Percentiles rank a stretch among this genome's conserved stretches.
Conservation (phyloP, 768 basidiomycete genomes). For the Suillus americanus region DNA sequence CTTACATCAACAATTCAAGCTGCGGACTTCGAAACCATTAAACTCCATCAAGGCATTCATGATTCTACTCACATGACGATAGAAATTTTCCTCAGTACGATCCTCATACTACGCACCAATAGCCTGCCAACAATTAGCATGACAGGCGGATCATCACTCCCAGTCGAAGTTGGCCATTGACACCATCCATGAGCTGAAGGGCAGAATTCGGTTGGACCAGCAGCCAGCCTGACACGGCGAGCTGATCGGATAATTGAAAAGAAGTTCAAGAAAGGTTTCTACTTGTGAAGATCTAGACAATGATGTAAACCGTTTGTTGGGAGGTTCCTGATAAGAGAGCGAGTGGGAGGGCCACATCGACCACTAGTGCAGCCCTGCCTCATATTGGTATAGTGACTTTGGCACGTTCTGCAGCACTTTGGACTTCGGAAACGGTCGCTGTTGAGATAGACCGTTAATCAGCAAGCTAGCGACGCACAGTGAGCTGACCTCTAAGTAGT, state of each 20-base stretch:
- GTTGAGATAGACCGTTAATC: not conserved
- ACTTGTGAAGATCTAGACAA: too few species aligned
- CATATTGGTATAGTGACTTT: not conserved
- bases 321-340: not conserved
- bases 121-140: not conserved
- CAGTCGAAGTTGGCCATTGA: not conserved
- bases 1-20: too few species aligned
- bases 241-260: not conserved
- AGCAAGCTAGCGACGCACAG: not conserved
- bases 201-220: not conserved
- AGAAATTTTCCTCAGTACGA: not conserved
- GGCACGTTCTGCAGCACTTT: not conserved
- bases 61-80: too few species aligned
- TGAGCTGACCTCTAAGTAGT: not conserved
- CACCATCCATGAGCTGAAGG: not conserved
- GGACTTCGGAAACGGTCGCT: not conserved
- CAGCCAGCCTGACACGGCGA: not conserved
- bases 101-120: not conserved
- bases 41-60: too few species aligned
- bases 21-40: too few species aligned
- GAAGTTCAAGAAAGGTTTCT: not conserved
- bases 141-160: not conserved
- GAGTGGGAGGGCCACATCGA: not conserved
- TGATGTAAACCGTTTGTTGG: not conserved
- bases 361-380: not conserved